These are phyloP conservation scores for Alisma plantagoaquatica DNA, from an alignment of 106 monocot genomes.

Conservation along the genomic window DNA sequence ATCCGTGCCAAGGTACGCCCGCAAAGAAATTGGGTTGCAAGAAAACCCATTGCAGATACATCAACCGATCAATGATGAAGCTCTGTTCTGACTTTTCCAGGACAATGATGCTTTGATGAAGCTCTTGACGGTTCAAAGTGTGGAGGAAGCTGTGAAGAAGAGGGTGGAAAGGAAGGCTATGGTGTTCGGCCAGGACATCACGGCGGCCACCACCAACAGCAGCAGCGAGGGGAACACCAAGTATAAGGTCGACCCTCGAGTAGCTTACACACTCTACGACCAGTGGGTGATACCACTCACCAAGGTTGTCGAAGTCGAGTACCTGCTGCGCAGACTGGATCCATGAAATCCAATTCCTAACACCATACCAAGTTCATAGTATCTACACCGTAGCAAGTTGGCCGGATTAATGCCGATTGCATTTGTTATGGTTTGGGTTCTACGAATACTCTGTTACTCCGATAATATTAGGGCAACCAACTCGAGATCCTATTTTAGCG, in stretches of 20 bases:
- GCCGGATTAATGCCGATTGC: too few relatives aligned
- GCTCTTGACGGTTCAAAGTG: conserved; percentile 70
- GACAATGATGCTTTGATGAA: conserved; percentile 66
- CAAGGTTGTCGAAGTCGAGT: conserved; percentile 84
- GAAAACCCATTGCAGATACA: too few relatives aligned
- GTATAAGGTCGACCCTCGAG: background rate
- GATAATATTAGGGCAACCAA: too few relatives aligned
- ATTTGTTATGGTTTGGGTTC: too few relatives aligned
- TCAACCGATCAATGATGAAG: too few relatives aligned
- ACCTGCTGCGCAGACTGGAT: conserved; percentile 50
- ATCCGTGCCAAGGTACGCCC: conserved; percentile 57
- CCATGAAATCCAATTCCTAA: too few relatives aligned
- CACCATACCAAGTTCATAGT: too few relatives aligned
- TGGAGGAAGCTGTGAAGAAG: conserved; percentile 74
- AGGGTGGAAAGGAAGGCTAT: conserved; percentile 81
- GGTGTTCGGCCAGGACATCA: conserved; percentile 68
- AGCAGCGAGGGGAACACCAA: background rate
- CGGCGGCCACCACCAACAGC: conserved; percentile 31
- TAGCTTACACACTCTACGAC: conserved; percentile 32
- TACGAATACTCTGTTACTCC: too few relatives aligned
- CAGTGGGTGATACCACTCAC: conserved; percentile 90
- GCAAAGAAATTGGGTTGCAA: too few relatives aligned
- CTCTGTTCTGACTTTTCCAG: conserved; percentile 26
- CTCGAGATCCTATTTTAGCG: too few relatives aligned
- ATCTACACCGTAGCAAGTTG: too few relatives aligned